A percentile compares a stretch with the other conserved stretches of the same genome.
Evolutionary conservation across 140 eudicot species (phyloP).

Genomic region (Ambrosia hybrid): DNA sequence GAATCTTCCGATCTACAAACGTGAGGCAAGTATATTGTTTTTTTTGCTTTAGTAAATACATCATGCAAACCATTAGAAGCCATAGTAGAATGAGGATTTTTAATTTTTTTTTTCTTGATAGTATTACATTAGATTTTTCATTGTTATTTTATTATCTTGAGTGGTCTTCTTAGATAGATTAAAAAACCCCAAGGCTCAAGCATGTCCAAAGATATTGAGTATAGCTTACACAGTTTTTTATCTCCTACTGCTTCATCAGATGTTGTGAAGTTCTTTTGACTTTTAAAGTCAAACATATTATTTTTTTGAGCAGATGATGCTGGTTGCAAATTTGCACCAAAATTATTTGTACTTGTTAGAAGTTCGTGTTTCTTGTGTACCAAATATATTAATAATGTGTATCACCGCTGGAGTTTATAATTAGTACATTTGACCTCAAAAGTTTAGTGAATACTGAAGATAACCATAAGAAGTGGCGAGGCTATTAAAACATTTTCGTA

Average conservation of each 20-base stretch:
- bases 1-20: slow-evolving; percentile 3
- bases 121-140: neutral
- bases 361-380: neutral
- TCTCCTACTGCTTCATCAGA: slow-evolving; percentile 8
- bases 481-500: slow-evolving; percentile 11
- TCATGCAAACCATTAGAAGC: slow-evolving; percentile 1
- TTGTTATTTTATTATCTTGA: neutral
- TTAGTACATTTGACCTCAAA: neutral
- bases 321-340: slow-evolving; percentile 5
- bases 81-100: slow-evolving; percentile 10
- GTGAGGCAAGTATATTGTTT: slow-evolving; percentile 13
- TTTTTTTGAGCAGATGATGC: neutral
- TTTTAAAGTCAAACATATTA: slow-evolving; percentile 16
- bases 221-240: slow-evolving; percentile 25
- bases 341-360: slow-evolving; percentile 2
- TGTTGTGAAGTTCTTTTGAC: slow-evolving; percentile 15
- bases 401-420: neutral
- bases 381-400: neutral
- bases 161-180: slow-evolving; percentile 17
- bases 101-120: slow-evolving; percentile 6
- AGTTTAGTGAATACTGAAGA: slow-evolving; percentile 8
- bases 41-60: slow-evolving; percentile 27
- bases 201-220: slow-evolving; percentile 7
- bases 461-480: neutral
- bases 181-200: neutral